Evolutionary conservation across 805 yeast species (phyloP).

Genomic region (Lachancea thermotolerans): DNA sequence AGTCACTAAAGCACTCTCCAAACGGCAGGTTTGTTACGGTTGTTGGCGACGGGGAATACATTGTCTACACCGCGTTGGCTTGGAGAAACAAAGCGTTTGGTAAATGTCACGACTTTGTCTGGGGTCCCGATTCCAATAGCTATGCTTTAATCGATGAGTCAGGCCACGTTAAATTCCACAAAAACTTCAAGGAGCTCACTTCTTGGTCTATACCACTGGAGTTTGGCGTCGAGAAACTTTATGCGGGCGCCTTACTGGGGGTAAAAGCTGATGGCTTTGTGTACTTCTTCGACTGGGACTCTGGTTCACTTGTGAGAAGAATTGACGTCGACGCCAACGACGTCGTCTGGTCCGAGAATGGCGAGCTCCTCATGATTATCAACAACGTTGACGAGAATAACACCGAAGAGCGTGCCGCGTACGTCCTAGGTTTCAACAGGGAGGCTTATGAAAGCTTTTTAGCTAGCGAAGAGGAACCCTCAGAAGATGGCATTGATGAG

Average conservation of each 20-base stretch:
- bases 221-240: constrained; percentile 71
- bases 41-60: constrained; percentile 96
- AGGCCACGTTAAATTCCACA: constrained; percentile 61
- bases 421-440: constrained; percentile 67
- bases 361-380: constrained; percentile 75
- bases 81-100: constrained; percentile 97
- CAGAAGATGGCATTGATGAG: constrained; percentile 84
- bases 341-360: constrained; percentile 89
- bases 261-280: constrained; percentile 78
- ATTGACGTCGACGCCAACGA: constrained; percentile 79
- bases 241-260: constrained; percentile 84
- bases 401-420: constrained; percentile 46
- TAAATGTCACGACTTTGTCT: constrained; percentile 79
- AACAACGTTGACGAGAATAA: constrained; percentile 40
- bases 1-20: constrained; percentile 82
- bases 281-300: constrained; percentile 90
- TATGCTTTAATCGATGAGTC: constrained; percentile 75
- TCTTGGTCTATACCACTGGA: constrained; percentile 56
- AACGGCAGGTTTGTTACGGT: constrained; percentile 96
- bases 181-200: constrained; percentile 77
- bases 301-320: constrained; percentile 76
- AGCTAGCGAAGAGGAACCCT: constrained; percentile 33
- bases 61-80: constrained; percentile 91
- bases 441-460: constrained; percentile 60
- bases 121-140: constrained; percentile 88